These are phyloP conservation scores for Euphorbia celastroides DNA, from an alignment of 441 rosid genomes.

Conservation along the genomic window DNA sequence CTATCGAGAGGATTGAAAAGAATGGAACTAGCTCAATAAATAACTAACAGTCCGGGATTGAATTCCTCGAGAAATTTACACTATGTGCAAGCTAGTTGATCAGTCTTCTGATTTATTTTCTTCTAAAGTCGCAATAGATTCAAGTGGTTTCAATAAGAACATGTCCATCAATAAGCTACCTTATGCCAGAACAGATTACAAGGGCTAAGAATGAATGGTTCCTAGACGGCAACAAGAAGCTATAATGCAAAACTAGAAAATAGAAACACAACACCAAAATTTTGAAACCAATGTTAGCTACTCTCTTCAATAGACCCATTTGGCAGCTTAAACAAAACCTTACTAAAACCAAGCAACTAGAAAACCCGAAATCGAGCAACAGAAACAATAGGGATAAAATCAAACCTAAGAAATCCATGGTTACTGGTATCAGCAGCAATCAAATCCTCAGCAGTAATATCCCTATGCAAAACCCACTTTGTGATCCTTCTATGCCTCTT, in stretches of 20 bases:
- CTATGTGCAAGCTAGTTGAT: background rate
- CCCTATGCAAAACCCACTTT: slow-evolving; percentile 66
- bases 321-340: background rate
- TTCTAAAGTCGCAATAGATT: background rate
- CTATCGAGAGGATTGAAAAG: background rate
- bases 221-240: no score
- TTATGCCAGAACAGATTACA: no score
- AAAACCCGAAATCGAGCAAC: no score
- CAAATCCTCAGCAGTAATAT: slow-evolving; percentile 73
- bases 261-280: background rate
- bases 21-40: no score
- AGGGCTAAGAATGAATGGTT: no score
- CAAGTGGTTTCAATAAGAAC: no score
- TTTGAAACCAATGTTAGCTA: background rate
- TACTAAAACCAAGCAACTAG: background rate
- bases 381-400: background rate
- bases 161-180: no score
- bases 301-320: background rate
- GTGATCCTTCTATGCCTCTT: slow-evolving; percentile 66
- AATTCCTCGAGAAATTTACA: background rate
- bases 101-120: background rate
- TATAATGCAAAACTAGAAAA: background rate
- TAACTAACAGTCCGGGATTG: background rate
- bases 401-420: slow-evolving; percentile 74
- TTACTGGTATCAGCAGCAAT: slow-evolving; percentile 69